Evolutionary conservation across 1,284 basidiomycete genomes (phyloP), one percentile per base, ranked within the genome.

Genomic region (Cryptococcus depauperatus): DNA sequence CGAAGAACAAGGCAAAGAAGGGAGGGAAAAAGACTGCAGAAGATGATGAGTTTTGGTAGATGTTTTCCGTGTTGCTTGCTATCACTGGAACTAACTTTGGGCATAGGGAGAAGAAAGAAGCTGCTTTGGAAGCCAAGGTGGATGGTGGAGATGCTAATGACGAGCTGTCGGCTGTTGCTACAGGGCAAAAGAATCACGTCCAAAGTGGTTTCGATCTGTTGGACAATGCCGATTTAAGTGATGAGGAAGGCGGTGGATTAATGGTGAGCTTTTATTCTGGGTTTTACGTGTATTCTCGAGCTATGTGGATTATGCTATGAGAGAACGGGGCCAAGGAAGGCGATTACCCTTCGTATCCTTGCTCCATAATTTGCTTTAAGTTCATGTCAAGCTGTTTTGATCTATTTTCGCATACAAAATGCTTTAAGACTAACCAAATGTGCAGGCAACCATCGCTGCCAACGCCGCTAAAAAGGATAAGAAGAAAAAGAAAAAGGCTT

Each of bases 1-100:
- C 87, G 41, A 92, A 91, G 74, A 85, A 80, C 62, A 86, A 88
- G 67, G 84, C 79, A 51, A 90, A 90, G 75, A 90, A 89, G 69
- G 80, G 76, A 19, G 88, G 88, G 73, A 87, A 83, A 69, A 61
- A 76, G 73, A 60, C 74, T 52, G 56, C 59, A 37, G 77, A 83
- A 59, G 84, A 85, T 52, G 85, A 84, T 46, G 82, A 85, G 54
- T 85, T 79, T 74, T 91, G 87, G 87, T 88, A 56, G 47, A 80
- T 60, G 9, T 19, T 43, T n/a, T 23, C 34, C 42, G 27, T 27
- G 14, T 8, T 18, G 22, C 34, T 41, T 46, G 16, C 4, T 4
- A 33, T 16, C 8, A n/a, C 16, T 33, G 27, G 25, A 23, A 14
- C 22, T 22, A 23, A 45, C 41, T 19, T 19, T 6, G 13, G 13